A percentile compares a stretch with the other conserved stretches of the same genome.
Evolutionary conservation across 441 rosid species (phyloP).

Genomic region (Flueggea neowawraea): DNA sequence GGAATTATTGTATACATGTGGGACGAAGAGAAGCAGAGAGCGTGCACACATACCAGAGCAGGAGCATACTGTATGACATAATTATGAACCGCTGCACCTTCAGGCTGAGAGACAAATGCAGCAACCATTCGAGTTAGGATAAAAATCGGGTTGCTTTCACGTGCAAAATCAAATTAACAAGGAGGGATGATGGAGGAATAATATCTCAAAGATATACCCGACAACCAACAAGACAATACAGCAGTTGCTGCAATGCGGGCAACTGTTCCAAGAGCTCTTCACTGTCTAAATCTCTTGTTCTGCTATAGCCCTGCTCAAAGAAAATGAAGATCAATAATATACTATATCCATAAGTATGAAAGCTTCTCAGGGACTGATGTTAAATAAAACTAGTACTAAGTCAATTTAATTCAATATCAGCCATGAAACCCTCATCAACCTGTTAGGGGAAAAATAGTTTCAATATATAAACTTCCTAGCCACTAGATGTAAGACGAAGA

Average conservation of each 20-base stretch:
- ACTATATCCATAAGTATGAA: too few species aligned
- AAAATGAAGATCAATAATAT: too few species aligned
- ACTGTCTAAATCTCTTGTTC: slow-evolving; percentile 82
- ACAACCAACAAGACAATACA: slow-evolving; percentile 93
- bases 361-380: too few species aligned
- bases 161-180: too few species aligned
- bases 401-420: too few species aligned
- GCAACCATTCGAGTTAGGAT: slow-evolving; percentile 4
- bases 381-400: too few species aligned
- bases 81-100: slow-evolving; percentile 90
- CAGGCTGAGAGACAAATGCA: slow-evolving; percentile 62
- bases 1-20: slow-evolving; percentile 1
- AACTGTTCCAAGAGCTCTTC: slow-evolving; percentile 86
- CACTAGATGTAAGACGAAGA: too few species aligned
- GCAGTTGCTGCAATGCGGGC: slow-evolving; percentile 88
- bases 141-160: too few species aligned
- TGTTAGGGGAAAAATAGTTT: too few species aligned
- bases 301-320: slow-evolving; percentile 69
- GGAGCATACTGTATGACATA: slow-evolving; percentile 93
- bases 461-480: too few species aligned
- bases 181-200: too few species aligned
- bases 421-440: too few species aligned
- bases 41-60: slow-evolving; percentile 64
- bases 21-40: slow-evolving; percentile 1
- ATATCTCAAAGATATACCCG: slow-evolving; percentile 41